Base-by-base conservation (phyloP, 164 flowering plant genomes). In the Umbellularia californica region DNA sequence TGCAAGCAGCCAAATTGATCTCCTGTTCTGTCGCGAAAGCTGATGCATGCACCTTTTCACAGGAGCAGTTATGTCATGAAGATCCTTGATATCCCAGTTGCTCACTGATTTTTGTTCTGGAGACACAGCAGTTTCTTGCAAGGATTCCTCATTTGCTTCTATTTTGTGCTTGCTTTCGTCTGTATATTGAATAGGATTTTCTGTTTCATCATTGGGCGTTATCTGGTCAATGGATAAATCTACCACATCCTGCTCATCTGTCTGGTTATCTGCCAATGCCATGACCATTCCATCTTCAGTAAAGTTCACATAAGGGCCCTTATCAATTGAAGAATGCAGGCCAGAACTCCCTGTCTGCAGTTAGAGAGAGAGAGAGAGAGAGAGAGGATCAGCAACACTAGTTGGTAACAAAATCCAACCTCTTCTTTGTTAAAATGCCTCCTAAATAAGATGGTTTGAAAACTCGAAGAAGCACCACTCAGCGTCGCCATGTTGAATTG, bases 241-340 rank as follows among this genome's bases (percentile, higher is more conserved):
- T 50, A 63, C 77, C 19, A 11, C 72, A 35, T 68, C 73, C 10
- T 47, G 67, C 12, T 69, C 71, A 20, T 22, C 50, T n/a, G 41
- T 75, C 68, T 22, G 73, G 19, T 79, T 79, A 24, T 50, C 74
- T 20, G 79, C 82, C 68, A 72, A 17, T 62, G 87, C 85, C n/a
- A 79, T 64, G 27, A 86, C 82, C 88, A 81, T 81, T 50, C 88
- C 90, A 71, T 86, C 87, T 80, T 79, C 86, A 17, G 50, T 70
- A 19, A 84, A n/a, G 67, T 84, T 85, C 25, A 88, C 75, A 68
- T 76, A 85, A 7, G 90, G 90, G n/a, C 83, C 85, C 74, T 84
- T 87, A 79, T 85, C 89, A 27, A 89, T 81, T 50, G 80, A 58
- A 33, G 41, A 68, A 25, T 67, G 66, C 63, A 70, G 27, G 30